Evolutionary conservation across 345 rosid species (phyloP).

Genomic region (Salix purpurea): DNA sequence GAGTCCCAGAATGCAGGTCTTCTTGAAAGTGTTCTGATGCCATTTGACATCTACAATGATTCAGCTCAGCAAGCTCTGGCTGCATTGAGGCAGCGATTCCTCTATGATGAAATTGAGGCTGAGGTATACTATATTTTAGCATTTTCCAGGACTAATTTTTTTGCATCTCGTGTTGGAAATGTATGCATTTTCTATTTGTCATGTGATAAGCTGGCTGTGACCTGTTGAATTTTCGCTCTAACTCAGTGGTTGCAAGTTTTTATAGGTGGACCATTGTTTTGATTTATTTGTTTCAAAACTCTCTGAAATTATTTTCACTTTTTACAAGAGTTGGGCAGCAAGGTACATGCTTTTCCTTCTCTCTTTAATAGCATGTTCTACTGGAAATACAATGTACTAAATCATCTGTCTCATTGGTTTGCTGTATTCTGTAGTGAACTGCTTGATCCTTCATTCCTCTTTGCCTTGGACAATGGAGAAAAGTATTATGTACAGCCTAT

Average conservation of each 20-base stretch:
- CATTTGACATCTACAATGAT: slow-evolving; percentile 97
- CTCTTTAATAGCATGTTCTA: slow-evolving; percentile 1
- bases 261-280: slow-evolving; percentile 96
- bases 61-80: slow-evolving; percentile 97
- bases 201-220: background rate
- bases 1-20: slow-evolving; percentile 78
- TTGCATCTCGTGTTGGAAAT: background rate
- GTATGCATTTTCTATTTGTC: background rate
- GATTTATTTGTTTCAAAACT: slow-evolving; percentile 86
- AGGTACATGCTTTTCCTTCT: slow-evolving; percentile 45
- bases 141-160: background rate
- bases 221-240: slow-evolving; percentile 4
- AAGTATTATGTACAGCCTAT: slow-evolving; percentile 80
- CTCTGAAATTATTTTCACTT: slow-evolving; percentile 78
- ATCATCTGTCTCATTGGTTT: slow-evolving; percentile 19
- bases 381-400: slow-evolving; percentile 16
- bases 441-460: slow-evolving; percentile 96
- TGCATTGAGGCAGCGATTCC: slow-evolving; percentile 80
- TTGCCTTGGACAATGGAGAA: slow-evolving; percentile 89
- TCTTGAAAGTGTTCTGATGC: slow-evolving; percentile 85
- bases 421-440: slow-evolving; percentile 58
- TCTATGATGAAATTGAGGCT: slow-evolving; percentile 99
- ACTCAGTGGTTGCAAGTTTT: background rate
- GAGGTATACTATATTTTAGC: slow-evolving; percentile 52
- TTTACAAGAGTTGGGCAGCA: slow-evolving; percentile 98